Percentiles rank a stretch among this genome's conserved stretches.
Evolutionary conservation across 305 asterid species (phyloP).

Genomic region (Plantago lanceolata): DNA sequence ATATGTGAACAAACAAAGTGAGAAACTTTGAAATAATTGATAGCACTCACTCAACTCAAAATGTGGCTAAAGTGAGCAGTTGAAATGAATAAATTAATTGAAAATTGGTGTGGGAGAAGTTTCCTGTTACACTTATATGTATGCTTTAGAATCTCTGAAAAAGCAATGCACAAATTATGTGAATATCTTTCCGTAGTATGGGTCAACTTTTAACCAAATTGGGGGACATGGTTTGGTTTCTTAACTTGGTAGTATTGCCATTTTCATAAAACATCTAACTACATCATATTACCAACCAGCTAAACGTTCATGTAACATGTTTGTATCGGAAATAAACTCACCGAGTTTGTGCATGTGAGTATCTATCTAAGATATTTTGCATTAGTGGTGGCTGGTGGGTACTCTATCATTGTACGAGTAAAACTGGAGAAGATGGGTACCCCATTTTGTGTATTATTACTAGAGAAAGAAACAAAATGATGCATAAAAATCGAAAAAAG

Average conservation of each 20-base stretch:
- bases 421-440: too few species aligned
- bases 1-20: background rate
- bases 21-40: slow-evolving; percentile 7
- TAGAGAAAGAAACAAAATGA: background rate
- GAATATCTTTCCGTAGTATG: background rate
- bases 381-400: too few species aligned
- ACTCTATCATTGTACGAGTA: too few species aligned
- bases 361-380: too few species aligned
- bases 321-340: too few species aligned
- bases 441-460: too few species aligned
- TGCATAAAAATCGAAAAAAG: too few species aligned
- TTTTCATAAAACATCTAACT: too few species aligned
- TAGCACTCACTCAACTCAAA: slow-evolving; percentile 4
- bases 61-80: background rate
- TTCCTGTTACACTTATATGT: background rate
- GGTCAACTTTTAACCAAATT: slow-evolving; percentile 4
- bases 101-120: background rate
- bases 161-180: slow-evolving; percentile 1
- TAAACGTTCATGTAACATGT: too few species aligned
- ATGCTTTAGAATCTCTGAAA: slow-evolving; percentile 10
- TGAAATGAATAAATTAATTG: background rate
- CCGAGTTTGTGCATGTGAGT: too few species aligned
- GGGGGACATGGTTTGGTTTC: background rate
- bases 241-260: background rate
- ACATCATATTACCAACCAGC: too few species aligned